Base-by-base conservation (phyloP, 257 asterid genomes). In the Fraxinus quadrangulata region DNA sequence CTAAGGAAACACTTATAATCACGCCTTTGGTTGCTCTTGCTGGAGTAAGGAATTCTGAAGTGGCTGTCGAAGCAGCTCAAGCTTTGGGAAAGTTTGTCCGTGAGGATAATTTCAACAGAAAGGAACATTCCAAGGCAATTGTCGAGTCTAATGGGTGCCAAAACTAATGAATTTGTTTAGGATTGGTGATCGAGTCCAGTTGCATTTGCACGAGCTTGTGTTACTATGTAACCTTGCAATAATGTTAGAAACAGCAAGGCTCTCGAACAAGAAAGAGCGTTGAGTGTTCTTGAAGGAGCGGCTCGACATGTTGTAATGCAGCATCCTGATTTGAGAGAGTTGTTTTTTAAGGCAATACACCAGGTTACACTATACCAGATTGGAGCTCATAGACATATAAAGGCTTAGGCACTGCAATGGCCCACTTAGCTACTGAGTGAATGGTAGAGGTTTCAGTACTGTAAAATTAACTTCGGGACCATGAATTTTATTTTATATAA, bases 261-360 rank as follows among this genome's bases (percentile, higher is more conserved):
- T 12, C 86, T 88, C 0, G 91, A 88, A 39, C 84, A 87, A 74
- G 89, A 79, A 1, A 78, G 79, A 40, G 88, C 81, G 0, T n/a
- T 88, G 82, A 84, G 77, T 4, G 82, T 88, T 69, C 70, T 90
- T 31, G 91, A 87, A 66, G 87, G 85, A 0, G 90, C 77, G 26
- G 88, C 90, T 12, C 75, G 85, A 12, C 77, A 85, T 65, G 75
- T 68, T 1, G 79, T 82, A 26, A 14, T 67, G 1, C 88, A 80
- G 30, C 39, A 86, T 76, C 88, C 93, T 1, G 80, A 86, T 4
- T 45, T 87, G 77, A 84, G 81, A 67, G 91, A 90, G 2, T 19
- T 85, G 72, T 87, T 85, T 83, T 83, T 86, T 28, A 83, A 81
- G 86, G 96, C 89, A 6, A 87, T 87, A 75, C 86, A 87, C 37